Conservation (phyloP, 2,329 filamentous ascomycete species). For the Scorias spongiosa region DNA sequence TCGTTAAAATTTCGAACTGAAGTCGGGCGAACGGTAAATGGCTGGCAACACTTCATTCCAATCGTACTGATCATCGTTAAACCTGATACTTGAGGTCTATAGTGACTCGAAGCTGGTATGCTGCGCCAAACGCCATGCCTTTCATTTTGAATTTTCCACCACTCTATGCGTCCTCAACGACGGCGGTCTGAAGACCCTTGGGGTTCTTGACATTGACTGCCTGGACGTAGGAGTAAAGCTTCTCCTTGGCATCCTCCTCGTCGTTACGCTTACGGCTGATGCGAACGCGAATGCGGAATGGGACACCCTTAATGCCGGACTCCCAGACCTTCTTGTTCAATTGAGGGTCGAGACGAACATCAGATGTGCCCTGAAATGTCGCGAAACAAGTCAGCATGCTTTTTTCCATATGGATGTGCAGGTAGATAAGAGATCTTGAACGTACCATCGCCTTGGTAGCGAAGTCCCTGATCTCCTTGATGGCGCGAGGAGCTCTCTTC, state of each 20-base stretch:
- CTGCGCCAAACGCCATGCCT: not conserved
- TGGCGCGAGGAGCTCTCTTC: constrained; percentile 95
- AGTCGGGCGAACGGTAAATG: not conserved
- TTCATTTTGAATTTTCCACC: not conserved
- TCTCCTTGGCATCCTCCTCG: constrained; percentile 98
- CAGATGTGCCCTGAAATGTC: constrained; percentile 65
- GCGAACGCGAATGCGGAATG: constrained; percentile 91
- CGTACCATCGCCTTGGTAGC: constrained; percentile 92
- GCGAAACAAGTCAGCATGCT: constrained; percentile 5
- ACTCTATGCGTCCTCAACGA: constrained; percentile 54
- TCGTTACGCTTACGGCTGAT: constrained; percentile 99
- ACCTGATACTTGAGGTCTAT: no score
- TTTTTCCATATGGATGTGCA: not conserved
- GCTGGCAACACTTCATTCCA: not conserved
- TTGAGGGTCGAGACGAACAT: constrained; percentile 96
- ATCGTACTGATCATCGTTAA: not conserved
- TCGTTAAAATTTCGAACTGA: no score
- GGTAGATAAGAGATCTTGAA: constrained; percentile 7
- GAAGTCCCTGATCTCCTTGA: constrained; percentile 99
- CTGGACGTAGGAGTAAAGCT: constrained; percentile 99
- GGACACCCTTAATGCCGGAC: constrained; percentile 94
- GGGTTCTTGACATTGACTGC: constrained; percentile 98
- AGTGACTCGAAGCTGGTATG: not conserved
- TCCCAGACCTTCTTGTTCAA: constrained; percentile 99
- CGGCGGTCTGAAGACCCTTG: constrained; percentile 88